Percentiles rank a stretch among this genome's conserved stretches.
phyloP scores from a whole-genome alignment of 2,329 filamentous ascomycete species.

The Colletotrichum cuscutae region DNA sequence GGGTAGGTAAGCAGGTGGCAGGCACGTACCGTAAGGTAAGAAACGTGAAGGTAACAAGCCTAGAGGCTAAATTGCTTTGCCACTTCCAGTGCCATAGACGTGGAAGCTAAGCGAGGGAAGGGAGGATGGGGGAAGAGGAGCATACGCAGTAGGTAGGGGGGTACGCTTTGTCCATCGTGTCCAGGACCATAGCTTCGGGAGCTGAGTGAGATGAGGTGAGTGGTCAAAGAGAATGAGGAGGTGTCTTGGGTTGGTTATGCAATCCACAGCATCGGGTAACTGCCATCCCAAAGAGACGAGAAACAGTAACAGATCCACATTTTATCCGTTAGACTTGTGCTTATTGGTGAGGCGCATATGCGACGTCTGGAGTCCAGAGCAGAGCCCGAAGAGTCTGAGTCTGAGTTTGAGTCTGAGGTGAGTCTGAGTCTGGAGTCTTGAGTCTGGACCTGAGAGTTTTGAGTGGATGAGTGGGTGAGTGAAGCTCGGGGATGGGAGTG shows the following conservation, averaged over 20 bases:
- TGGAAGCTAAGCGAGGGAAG: slow-evolving; percentile 15
- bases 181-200: slow-evolving; percentile 34
- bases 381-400: neutral
- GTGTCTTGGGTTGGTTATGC: slow-evolving; percentile 22
- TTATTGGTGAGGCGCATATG: slow-evolving; percentile 13
- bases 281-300: slow-evolving; percentile 26
- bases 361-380: slow-evolving; percentile 13
- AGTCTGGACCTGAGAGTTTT: neutral
- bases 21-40: neutral
- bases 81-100: slow-evolving; percentile 30
- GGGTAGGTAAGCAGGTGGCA: neutral
- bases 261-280: slow-evolving; percentile 31
- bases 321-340: neutral
- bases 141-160: neutral
- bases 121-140: neutral
- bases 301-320: neutral
- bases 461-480: neutral
- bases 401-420: neutral
- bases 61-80: slow-evolving; percentile 24
- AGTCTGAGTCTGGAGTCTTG: neutral
- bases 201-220: slow-evolving; percentile 31
- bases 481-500: neutral
- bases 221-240: slow-evolving; percentile 15
- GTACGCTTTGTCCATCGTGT: slow-evolving; percentile 24
- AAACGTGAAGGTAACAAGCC: neutral